phyloP scores from a whole-genome alignment of 2,329 filamentous ascomycete genomes.

The Fusarium caatingaense region DNA sequence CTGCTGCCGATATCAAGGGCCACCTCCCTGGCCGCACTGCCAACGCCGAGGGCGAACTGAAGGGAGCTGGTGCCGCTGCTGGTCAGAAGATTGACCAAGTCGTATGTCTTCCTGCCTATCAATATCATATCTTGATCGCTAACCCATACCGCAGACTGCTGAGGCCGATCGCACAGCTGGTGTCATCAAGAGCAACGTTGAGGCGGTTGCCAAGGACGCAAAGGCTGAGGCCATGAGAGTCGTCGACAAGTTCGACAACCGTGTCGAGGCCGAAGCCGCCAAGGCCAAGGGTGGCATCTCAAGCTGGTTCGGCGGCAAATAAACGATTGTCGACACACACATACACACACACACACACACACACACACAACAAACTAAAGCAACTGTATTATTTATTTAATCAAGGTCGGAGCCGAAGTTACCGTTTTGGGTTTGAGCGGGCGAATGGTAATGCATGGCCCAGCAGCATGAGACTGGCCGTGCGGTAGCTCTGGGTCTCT shows the following conservation, averaged over 20 bases:
- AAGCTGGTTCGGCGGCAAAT: conserved; percentile 79
- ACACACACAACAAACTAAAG: conserved; percentile 4
- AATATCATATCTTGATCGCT: background rate
- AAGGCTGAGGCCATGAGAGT: conserved; percentile 75
- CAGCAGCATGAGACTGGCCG: conserved; percentile 26
- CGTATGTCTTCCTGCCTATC: conserved; percentile 63
- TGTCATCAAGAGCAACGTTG: conserved; percentile 70
- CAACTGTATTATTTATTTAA: conserved; percentile 28
- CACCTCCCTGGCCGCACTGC: conserved; percentile 72
- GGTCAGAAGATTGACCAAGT: conserved; percentile 75
- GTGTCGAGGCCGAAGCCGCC: conserved; percentile 79
- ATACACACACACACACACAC: no score
- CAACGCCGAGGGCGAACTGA: conserved; percentile 72
- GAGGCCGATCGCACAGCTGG: conserved; percentile 72
- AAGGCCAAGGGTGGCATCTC: conserved; percentile 88
- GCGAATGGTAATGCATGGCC: conserved; percentile 14
- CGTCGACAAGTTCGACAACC: conserved; percentile 85
- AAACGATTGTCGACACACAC: conserved; percentile 12
- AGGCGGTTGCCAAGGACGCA: conserved; percentile 70
- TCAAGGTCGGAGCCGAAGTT: conserved; percentile 20
- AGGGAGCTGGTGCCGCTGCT: conserved; percentile 58
- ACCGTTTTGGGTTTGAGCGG: conserved; percentile 23
- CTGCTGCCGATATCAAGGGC: conserved; percentile 73
- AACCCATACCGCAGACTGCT: conserved; percentile 49
- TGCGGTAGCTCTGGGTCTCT: conserved; percentile 12